Percentiles rank a stretch among this genome's conserved stretches.
phyloP scores from a whole-genome alignment of 1,284 basidiomycete genomes.

The Moniliella sp. region DNA sequence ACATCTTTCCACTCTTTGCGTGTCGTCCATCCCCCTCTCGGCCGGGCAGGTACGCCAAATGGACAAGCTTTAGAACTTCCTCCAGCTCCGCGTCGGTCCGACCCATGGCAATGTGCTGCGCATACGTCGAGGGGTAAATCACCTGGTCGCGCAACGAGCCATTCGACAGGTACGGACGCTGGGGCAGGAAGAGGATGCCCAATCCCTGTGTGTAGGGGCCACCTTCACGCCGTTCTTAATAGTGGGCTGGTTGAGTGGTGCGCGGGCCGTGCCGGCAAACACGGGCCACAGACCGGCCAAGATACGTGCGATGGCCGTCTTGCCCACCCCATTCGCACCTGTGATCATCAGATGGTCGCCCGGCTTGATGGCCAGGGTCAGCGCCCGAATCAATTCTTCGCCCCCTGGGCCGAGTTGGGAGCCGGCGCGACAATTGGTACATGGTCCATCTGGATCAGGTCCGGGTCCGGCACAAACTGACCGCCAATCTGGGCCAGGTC shows the following conservation, averaged over 20 bases:
- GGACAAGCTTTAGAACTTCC: constrained; percentile 54
- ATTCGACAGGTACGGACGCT: constrained; percentile 68
- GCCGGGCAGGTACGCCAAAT: constrained; percentile 61
- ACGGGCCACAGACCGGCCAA: constrained; percentile 66
- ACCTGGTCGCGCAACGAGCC: constrained; percentile 69
- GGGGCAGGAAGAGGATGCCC: constrained; percentile 72
- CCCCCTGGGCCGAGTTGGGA: constrained; percentile 37
- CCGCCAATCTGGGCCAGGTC: constrained; percentile 2
- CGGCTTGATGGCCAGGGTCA: constrained; percentile 49
- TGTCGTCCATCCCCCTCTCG: constrained; percentile 58
- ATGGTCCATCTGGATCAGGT: too few relatives aligned
- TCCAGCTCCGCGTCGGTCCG: constrained; percentile 50
- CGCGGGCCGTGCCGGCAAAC: constrained; percentile 34
- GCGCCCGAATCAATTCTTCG: constrained; percentile 49
- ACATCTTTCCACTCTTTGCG: constrained; percentile 69
- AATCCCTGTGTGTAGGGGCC: background rate
- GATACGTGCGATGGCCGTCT: constrained; percentile 74
- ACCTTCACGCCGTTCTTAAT: too few relatives aligned
- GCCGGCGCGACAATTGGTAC: constrained; percentile 4
- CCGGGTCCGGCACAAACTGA: background rate
- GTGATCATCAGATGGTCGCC: constrained; percentile 85
- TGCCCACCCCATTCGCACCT: constrained; percentile 60
- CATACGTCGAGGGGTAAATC: constrained; percentile 34
- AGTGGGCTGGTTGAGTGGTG: constrained; percentile 12
- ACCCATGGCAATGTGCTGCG: constrained; percentile 34